These are phyloP conservation scores for Plantago elongata DNA, from an alignment of 257 asterid genomes.

Conservation along the genomic window DNA sequence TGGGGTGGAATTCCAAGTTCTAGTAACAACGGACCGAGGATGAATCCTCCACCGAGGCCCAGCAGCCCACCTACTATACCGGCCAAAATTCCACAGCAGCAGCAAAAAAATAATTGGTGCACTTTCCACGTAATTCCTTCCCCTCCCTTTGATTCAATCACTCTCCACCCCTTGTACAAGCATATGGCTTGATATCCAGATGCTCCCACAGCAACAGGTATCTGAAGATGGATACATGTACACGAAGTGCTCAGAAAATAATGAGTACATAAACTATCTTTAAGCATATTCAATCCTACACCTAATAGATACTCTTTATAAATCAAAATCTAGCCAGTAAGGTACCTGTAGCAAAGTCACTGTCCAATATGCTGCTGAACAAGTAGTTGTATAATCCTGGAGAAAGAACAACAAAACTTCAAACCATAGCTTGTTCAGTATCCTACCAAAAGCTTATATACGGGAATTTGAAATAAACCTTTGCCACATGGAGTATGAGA, in stretches of 20 bases:
- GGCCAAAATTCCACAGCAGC: slow-evolving; percentile 49
- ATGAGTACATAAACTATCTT: no score
- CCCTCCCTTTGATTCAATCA: slow-evolving; percentile 38
- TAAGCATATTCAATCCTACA: neutral
- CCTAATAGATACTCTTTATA: no score
- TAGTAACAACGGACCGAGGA: slow-evolving; percentile 48
- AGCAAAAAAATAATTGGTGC: slow-evolving; percentile 40
- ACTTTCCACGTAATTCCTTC: slow-evolving; percentile 37
- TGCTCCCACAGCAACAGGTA: slow-evolving; percentile 51
- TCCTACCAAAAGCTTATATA: neutral
- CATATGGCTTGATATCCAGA: slow-evolving; percentile 49
- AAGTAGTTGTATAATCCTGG: slow-evolving; percentile 42
- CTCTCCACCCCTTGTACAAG: slow-evolving; percentile 49
- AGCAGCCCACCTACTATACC: slow-evolving; percentile 62
- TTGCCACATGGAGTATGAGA: slow-evolving; percentile 42
- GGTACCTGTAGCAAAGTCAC: slow-evolving; percentile 47
- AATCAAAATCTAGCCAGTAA: no score
- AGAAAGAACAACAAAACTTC: slow-evolving; percentile 3
- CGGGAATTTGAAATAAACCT: slow-evolving; percentile 29
- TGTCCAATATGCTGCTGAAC: slow-evolving; percentile 46
- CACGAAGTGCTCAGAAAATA: no score
- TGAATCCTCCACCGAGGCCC: slow-evolving; percentile 73
- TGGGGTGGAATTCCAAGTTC: slow-evolving; percentile 66
- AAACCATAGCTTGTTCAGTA: slow-evolving; percentile 3
- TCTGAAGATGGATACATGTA: slow-evolving; percentile 24